Evolutionary conservation across 2,329 filamentous ascomycete species (phyloP).

Genomic region (Venturia carpophila): DNA sequence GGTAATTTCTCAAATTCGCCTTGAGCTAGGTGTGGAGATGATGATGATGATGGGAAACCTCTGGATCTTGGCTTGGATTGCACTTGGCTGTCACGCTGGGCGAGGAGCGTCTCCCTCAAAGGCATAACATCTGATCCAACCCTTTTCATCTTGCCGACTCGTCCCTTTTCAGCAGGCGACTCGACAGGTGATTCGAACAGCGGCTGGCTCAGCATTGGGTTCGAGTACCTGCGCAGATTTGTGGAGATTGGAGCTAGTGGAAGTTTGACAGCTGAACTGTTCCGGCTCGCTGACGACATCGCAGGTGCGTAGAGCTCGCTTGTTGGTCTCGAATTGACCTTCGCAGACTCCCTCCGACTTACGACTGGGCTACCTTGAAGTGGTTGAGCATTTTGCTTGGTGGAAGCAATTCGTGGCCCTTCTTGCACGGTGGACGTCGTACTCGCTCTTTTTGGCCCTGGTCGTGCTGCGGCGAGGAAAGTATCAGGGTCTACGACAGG

Average conservation of each 20-base stretch:
- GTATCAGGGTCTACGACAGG: background rate
- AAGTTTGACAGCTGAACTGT: background rate
- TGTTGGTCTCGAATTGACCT: background rate
- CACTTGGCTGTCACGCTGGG: background rate
- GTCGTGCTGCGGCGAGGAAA: background rate
- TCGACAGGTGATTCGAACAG: background rate
- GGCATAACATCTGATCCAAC: slow-evolving; percentile 7
- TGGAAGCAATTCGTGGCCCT: background rate
- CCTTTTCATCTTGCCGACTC: slow-evolving; percentile 14
- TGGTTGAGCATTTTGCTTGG: background rate
- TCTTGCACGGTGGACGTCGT: slow-evolving; percentile 2
- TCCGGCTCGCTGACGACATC: slow-evolving; percentile 2
- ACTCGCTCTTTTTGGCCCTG: slow-evolving; percentile 10
- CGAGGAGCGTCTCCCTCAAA: background rate
- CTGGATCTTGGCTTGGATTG: slow-evolving; percentile 4
- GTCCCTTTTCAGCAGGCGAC: background rate
- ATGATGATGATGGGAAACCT: background rate
- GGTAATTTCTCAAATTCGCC: slow-evolving; percentile 60
- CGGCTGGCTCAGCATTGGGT: background rate
- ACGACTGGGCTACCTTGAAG: background rate
- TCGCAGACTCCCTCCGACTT: slow-evolving; percentile 1
- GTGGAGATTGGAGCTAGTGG: background rate
- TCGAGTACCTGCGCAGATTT: background rate
- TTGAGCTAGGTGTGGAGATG: slow-evolving; percentile 1
- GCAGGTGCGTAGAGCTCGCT: background rate